Percentiles rank a stretch among this genome's conserved stretches.
Evolutionary conservation across 1,139 yeast species (phyloP).

Genomic region (Dujonia santamariae): DNA sequence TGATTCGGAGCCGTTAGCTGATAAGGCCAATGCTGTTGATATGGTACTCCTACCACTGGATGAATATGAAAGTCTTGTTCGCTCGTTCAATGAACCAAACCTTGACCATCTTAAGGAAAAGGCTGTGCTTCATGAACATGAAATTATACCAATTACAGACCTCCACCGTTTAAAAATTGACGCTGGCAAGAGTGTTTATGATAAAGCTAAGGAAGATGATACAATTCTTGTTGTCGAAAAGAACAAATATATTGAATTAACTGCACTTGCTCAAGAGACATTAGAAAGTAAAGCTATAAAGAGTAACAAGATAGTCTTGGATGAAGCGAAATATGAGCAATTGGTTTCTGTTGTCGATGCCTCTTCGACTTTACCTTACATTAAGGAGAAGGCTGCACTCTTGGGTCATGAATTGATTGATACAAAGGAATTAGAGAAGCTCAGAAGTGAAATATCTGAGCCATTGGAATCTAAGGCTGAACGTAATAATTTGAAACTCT

Average conservation of each 20-base stretch:
- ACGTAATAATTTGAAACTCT: conserved; percentile 12
- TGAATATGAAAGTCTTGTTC: conserved; percentile 13
- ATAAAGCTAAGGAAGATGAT: conserved; percentile 23
- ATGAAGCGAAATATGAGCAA: conserved; percentile 4
- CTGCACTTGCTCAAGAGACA: conserved; percentile 11
- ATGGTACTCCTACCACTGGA: conserved; percentile 12
- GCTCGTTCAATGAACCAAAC: neutral
- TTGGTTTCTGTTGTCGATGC: conserved; percentile 1
- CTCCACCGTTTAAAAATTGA: conserved; percentile 21
- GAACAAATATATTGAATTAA: conserved; percentile 12
- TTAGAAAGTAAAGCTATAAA: conserved; percentile 17
- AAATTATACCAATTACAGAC: conserved; percentile 10
- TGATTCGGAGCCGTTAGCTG: conserved; percentile 11
- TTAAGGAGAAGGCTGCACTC: conserved; percentile 10
- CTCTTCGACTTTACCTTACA: conserved; percentile 1
- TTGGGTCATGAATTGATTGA: conserved; percentile 12
- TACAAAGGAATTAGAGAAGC: conserved; percentile 8
- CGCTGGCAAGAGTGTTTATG: conserved; percentile 23
- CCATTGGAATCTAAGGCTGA: conserved; percentile 20
- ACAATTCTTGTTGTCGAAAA: conserved; percentile 12
- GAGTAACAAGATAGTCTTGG: conserved; percentile 11
- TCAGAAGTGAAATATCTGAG: conserved; percentile 13
- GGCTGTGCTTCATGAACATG: conserved; percentile 6
- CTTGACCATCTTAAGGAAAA: conserved; percentile 5
- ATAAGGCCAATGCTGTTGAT: conserved; percentile 13